These are phyloP conservation scores for Lipomyces spencermartinsiae DNA, from an alignment of 805 yeast species.

Conservation along the genomic window DNA sequence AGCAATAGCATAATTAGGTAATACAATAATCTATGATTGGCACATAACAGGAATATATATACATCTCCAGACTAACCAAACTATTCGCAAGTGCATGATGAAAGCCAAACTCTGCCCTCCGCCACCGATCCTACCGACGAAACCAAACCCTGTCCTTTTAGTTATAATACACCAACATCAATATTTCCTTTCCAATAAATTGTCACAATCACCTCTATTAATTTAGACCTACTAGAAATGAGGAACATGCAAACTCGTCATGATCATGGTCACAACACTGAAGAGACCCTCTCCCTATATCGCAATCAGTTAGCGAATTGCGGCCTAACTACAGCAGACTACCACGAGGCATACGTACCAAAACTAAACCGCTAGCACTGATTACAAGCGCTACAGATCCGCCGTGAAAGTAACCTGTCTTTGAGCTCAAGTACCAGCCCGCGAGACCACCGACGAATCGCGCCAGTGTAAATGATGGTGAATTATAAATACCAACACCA, in stretches of 20 bases:
- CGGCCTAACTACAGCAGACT: background rate
- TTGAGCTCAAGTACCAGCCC: conserved; percentile 48
- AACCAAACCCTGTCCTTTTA: background rate
- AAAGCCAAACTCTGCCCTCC: background rate
- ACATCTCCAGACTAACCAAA: background rate
- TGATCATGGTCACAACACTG: conserved; percentile 78
- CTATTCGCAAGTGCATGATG: background rate
- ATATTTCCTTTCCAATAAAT: background rate
- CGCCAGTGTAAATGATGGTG: conserved; percentile 92
- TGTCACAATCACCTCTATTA: background rate
- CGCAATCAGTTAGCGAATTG: background rate
- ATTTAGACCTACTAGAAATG: conserved; percentile 50
- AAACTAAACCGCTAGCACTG: conserved; percentile 86
- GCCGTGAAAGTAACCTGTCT: conserved; percentile 10
- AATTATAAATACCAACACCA: conserved; percentile 93
- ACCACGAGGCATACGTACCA: conserved; percentile 42
- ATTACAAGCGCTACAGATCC: conserved; percentile 76
- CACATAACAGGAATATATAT: background rate
- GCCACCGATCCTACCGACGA: background rate
- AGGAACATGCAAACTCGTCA: conserved; percentile 72
- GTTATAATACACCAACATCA: background rate
- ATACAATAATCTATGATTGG: too few relatives aligned
- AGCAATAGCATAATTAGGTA: too few relatives aligned
- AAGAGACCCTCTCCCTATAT: conserved; percentile 85
- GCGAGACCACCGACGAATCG: conserved; percentile 89